Percentiles rank a stretch among this genome's conserved stretches.
These are phyloP conservation scores for Gymnopus androsaceus DNA, from an alignment of 1,284 basidiomycete genomes.

Conservation along the genomic window DNA sequence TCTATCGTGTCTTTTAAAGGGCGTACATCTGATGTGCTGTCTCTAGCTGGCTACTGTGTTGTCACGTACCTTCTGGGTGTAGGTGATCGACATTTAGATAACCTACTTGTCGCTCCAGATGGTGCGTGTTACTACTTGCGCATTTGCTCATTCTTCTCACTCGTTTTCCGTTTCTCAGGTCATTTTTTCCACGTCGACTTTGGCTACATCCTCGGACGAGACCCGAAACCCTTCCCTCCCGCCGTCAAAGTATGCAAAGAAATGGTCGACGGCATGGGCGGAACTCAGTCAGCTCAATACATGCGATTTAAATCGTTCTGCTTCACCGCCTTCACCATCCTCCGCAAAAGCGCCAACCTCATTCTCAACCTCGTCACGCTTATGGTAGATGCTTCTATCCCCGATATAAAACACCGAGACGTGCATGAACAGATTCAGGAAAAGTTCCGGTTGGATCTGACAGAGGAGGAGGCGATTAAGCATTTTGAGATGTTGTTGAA, in stretches of 20 bases:
- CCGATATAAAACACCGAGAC: constrained; percentile 93
- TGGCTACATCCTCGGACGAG: constrained; percentile 96
- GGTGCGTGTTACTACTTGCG: constrained; percentile 52
- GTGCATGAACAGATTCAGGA: constrained; percentile 90
- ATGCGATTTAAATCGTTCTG: constrained; percentile 94
- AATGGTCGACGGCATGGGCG: constrained; percentile 99
- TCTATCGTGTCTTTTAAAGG: background rate
- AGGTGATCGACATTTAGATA: constrained; percentile 96
- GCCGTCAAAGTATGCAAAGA: constrained; percentile 99
- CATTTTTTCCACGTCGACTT: constrained; percentile 97
- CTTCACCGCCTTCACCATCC: constrained; percentile 93
- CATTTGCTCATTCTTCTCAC: too few species aligned
- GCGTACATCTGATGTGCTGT: constrained; percentile 14
- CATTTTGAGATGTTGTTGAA: constrained; percentile 93
- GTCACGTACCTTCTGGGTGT: constrained; percentile 97
- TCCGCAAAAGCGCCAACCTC: constrained; percentile 97
- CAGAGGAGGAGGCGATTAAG: constrained; percentile 96
- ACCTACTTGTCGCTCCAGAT: constrained; percentile 90
- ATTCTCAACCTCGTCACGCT: constrained; percentile 95
- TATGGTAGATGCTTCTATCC: constrained; percentile 98
- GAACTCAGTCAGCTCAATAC: constrained; percentile 90
- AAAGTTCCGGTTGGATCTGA: constrained; percentile 92
- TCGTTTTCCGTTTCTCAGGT: constrained; percentile 37
- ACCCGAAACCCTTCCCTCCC: constrained; percentile 97
- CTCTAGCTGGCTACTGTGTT: constrained; percentile 97